A percentile compares a stretch with the other conserved stretches of the same genome.
phyloP scores from a whole-genome alignment of 768 basidiomycete genomes.

The Xerocomus spinulosus region DNA sequence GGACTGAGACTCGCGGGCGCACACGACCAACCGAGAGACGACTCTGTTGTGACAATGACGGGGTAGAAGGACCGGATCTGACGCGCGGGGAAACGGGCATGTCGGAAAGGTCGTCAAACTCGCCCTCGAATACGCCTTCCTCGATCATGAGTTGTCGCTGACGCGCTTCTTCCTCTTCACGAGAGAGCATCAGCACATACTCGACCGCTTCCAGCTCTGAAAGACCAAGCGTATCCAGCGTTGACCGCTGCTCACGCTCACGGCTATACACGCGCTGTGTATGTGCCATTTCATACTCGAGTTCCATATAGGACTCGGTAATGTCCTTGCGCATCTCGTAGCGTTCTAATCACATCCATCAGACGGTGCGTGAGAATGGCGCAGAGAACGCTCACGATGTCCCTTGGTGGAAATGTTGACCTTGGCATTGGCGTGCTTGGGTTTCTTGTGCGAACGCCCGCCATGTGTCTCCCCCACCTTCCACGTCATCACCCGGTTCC shows the following conservation, averaged over 20 bases:
- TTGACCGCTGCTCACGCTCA: conserved; percentile 53
- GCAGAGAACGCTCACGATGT: conserved; percentile 36
- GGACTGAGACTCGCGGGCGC: conserved; percentile 24
- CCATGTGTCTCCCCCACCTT: conserved; percentile 46
- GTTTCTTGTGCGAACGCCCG: conserved; percentile 32
- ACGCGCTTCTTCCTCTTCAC: conserved; percentile 54
- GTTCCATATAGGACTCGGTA: conserved; percentile 48
- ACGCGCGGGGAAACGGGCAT: conserved; percentile 16
- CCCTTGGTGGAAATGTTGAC: conserved; percentile 37
- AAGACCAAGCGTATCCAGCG: conserved; percentile 61
- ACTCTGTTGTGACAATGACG: conserved; percentile 4
- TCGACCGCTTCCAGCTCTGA: conserved; percentile 72
- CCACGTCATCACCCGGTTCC: conserved; percentile 64
- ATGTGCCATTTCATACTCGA: conserved; percentile 47
- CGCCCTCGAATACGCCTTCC: conserved; percentile 55
- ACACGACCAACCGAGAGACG: conserved; percentile 21
- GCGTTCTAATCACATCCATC: conserved; percentile 45
- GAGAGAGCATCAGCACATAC: conserved; percentile 80
- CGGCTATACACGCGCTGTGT: conserved; percentile 39
- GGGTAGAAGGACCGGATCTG: conserved; percentile 5
- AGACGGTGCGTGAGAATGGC: neutral
- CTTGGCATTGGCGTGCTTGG: conserved; percentile 25
- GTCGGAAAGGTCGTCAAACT: conserved; percentile 29
- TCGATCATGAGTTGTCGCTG: conserved; percentile 27
- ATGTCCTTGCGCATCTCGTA: conserved; percentile 61